phyloP scores from a whole-genome alignment of 2,329 filamentous ascomycete species.

The Xylariaceae sp. region DNA sequence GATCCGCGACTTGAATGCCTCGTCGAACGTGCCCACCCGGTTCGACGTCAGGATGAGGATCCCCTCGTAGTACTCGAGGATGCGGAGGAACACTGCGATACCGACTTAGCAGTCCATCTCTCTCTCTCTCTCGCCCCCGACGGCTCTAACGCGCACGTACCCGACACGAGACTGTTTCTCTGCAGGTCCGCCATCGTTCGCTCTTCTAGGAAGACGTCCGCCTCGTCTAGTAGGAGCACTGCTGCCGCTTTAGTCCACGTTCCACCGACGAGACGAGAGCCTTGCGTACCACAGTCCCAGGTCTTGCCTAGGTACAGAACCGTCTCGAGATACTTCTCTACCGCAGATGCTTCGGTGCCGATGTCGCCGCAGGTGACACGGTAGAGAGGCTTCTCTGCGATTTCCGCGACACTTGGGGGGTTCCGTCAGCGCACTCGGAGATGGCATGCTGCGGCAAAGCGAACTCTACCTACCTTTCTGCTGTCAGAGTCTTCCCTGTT shows the following conservation, averaged over 20 bases:
- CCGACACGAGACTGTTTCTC: constrained; percentile 13
- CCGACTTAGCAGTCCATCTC: no score
- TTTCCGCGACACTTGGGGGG: constrained; percentile 9
- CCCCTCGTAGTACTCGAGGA: constrained; percentile 33
- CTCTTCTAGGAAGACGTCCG: constrained; percentile 14
- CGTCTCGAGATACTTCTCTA: constrained; percentile 13
- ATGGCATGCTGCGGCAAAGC: not conserved
- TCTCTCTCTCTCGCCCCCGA: not conserved
- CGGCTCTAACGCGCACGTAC: not conserved
- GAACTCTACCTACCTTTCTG: constrained; percentile 4
- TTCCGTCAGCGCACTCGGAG: no score
- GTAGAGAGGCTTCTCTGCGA: constrained; percentile 13
- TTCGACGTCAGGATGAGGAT: constrained; percentile 34
- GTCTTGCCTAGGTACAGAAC: constrained; percentile 12
- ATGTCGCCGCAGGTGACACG: constrained; percentile 15
- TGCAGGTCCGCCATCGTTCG: constrained; percentile 9
- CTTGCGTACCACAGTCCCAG: constrained; percentile 10
- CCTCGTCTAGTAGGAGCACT: constrained; percentile 6
- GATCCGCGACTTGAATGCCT: constrained; percentile 16
- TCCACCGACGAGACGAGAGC: not conserved
- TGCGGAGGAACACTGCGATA: constrained; percentile 29
- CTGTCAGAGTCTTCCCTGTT: constrained; percentile 14
- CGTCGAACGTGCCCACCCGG: constrained; percentile 19
- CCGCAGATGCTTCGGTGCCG: constrained; percentile 9
- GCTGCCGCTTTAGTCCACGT: not conserved